phyloP scores from a whole-genome alignment of 2,329 filamentous ascomycete genomes.

The Passalora sequoiae region DNA sequence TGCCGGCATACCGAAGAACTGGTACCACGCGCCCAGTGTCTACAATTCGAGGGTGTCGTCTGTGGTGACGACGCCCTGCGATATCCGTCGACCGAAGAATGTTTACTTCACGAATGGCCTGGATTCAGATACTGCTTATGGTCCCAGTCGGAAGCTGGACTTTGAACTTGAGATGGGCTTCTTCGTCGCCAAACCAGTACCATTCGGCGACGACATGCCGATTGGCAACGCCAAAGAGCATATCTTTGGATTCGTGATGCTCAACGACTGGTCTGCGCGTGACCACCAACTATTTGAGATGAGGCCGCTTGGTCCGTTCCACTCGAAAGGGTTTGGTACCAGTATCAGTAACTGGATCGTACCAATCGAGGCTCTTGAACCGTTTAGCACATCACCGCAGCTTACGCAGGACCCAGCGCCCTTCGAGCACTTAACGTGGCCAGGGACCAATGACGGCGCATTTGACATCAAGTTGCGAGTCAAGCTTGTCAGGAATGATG shows the following conservation, averaged over 20 bases:
- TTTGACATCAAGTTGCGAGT: constrained; percentile 32
- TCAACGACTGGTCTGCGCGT: constrained; percentile 57
- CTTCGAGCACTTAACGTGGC: constrained; percentile 28
- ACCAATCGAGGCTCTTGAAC: constrained; percentile 53
- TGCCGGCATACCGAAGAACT: constrained; percentile 33
- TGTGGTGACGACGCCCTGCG: constrained; percentile 24
- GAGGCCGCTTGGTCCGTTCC: constrained; percentile 56
- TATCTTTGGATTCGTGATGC: constrained; percentile 58
- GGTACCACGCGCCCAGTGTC: constrained; percentile 34
- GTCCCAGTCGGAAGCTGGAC: constrained; percentile 40
- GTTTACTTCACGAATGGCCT: constrained; percentile 34
- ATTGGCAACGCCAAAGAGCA: constrained; percentile 47
- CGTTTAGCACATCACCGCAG: constrained; percentile 28
- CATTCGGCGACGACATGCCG: constrained; percentile 36
- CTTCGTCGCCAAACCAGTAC: constrained; percentile 40
- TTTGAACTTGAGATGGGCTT: constrained; percentile 48
- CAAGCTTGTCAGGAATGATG: constrained; percentile 25
- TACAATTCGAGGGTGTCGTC: constrained; percentile 40
- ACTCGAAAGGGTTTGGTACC: constrained; percentile 57
- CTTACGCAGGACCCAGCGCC: constrained; percentile 27
- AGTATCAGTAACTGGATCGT: constrained; percentile 59
- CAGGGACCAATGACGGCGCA: constrained; percentile 19
- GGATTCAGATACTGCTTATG: constrained; percentile 38
- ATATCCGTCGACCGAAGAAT: constrained; percentile 44
- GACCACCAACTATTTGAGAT: constrained; percentile 61